These are phyloP conservation scores for Thalia dealbata DNA, from an alignment of 176 grass and related monocot species.

Conservation along the genomic window DNA sequence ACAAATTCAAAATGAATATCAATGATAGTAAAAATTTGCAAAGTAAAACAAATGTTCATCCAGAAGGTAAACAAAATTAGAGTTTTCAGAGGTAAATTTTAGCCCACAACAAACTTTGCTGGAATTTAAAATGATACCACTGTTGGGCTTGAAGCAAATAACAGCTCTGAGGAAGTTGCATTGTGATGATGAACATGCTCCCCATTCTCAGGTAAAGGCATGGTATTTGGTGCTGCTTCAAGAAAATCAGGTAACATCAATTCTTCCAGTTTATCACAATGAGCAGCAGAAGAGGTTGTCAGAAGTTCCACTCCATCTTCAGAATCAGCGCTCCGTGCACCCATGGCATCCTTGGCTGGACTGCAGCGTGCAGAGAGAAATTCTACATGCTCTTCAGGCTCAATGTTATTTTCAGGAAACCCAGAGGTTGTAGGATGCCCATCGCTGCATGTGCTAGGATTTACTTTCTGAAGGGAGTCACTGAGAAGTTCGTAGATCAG, in stretches of 20 bases:
- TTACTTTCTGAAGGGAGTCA: constrained; percentile 25
- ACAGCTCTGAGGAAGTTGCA: neutral
- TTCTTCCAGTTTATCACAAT: constrained; percentile 26
- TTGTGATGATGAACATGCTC: neutral
- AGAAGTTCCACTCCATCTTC: constrained; percentile 14
- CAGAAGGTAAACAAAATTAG: neutral
- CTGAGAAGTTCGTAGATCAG: constrained; percentile 54
- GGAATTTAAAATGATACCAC: neutral
- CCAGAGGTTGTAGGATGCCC: constrained; percentile 28
- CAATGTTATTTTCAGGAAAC: constrained; percentile 29
- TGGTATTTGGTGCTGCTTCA: neutral
- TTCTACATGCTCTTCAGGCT: constrained; percentile 35
- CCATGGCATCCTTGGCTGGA: constrained; percentile 22
- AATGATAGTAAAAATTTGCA: neutral
- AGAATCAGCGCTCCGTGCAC: constrained; percentile 19
- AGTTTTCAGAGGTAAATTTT: neutral
- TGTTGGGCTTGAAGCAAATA: neutral
- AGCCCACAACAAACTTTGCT: neutral
- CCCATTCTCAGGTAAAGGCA: neutral
- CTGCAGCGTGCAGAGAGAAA: constrained; percentile 29
- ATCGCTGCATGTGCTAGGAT: constrained; percentile 11
- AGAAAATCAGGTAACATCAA: constrained; percentile 21
- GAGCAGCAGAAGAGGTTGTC: constrained; percentile 28
- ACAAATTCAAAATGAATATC: neutral
- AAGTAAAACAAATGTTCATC: neutral